Evolutionary conservation across 164 flowering plant genomes (phyloP), one percentile per base, ranked within the genome.

Genomic region (Umbilicus rupestris): DNA sequence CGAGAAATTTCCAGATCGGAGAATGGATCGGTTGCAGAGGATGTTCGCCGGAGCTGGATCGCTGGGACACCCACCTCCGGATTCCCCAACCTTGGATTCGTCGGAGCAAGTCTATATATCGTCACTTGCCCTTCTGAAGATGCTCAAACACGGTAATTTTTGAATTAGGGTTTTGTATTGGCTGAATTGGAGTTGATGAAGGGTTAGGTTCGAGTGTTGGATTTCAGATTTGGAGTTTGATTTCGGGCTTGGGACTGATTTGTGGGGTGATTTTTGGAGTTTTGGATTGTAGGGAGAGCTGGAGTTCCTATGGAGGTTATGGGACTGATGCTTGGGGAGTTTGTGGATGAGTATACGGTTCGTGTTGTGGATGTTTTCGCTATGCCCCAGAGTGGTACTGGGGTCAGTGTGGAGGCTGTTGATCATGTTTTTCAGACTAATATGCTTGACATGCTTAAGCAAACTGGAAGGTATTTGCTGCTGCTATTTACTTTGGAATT

Each of bases 291-390:
- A 91, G 97, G 98, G 42, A 87, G 98, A 62, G 98, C 98, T 68
- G 96, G 96, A 19, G 98, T 92, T 49, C 98, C 98, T 0, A 92
- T 90, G 98, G 98, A 92, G 72, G 98, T 92, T 11, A 92, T 92
- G 98, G 98, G 98, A 1, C 70, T 92, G 84, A 92, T 92, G 98
- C 78, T 92, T 31, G 96, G 98, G 12, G 96, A 92, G 76, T 92
- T 92, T 66, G 96, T 92, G 44, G 98, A 92, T 63, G 98, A 92
- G 76, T 92, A 92, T 72, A 92, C 98, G 0, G 98, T 92, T 31
- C 92, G 98, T 41, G 98, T 92, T 22, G 98, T 90, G 14, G 98
- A 92, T 79, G 98, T 92, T 3, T 92, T 92, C 69, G 96, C 98
- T 0, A 92, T 92, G 96, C 98, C 98, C 0, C 98, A 92, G 75